A percentile compares a stretch with the other conserved stretches of the same genome.
phyloP scores from a whole-genome alignment of 768 basidiomycete species.

The Macrocybe gigantea region DNA sequence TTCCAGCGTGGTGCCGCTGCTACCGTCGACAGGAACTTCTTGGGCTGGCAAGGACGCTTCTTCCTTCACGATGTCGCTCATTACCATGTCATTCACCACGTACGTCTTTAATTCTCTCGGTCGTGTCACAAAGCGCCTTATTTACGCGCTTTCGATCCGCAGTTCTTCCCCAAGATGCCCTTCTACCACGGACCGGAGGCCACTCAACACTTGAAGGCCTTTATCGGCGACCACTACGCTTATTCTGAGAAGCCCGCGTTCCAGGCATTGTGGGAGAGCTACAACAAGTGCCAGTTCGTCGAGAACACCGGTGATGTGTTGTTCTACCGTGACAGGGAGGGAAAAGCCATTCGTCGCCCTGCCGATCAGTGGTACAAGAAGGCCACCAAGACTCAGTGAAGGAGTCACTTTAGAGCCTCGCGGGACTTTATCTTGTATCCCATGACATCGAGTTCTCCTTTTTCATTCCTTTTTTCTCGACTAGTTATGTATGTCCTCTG shows the following conservation, averaged over 20 bases:
- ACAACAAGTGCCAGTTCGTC: slow-evolving; percentile 53
- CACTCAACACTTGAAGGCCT: slow-evolving; percentile 40
- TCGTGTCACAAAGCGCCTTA: too few species aligned
- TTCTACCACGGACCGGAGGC: slow-evolving; percentile 38
- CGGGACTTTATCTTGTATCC: too few species aligned
- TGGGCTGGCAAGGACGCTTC: slow-evolving; percentile 62
- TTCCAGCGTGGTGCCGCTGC: slow-evolving; percentile 58
- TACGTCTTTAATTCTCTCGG: slow-evolving; percentile 15
- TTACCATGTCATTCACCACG: slow-evolving; percentile 60
- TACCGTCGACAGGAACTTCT: slow-evolving; percentile 51
- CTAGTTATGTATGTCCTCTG: too few species aligned
- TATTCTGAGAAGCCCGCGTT: slow-evolving; percentile 33
- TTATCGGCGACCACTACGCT: slow-evolving; percentile 47
- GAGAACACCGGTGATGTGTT: slow-evolving; percentile 49
- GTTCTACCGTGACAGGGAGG: slow-evolving; percentile 40
- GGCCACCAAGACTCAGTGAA: slow-evolving; percentile 6
- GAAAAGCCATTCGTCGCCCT: slow-evolving; percentile 29
- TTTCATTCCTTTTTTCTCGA: too few species aligned
- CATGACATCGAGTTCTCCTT: too few species aligned
- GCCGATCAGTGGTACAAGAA: slow-evolving; percentile 15
- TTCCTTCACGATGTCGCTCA: slow-evolving; percentile 65
- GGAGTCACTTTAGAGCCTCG: too few species aligned
- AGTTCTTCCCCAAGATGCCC: slow-evolving; percentile 18
- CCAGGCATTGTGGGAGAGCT: slow-evolving; percentile 47
- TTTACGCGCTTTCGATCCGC: background rate